Evolutionary conservation across 495 filamentous ascomycete species (phyloP).

Genomic region (Aspergillus bridgeri): DNA sequence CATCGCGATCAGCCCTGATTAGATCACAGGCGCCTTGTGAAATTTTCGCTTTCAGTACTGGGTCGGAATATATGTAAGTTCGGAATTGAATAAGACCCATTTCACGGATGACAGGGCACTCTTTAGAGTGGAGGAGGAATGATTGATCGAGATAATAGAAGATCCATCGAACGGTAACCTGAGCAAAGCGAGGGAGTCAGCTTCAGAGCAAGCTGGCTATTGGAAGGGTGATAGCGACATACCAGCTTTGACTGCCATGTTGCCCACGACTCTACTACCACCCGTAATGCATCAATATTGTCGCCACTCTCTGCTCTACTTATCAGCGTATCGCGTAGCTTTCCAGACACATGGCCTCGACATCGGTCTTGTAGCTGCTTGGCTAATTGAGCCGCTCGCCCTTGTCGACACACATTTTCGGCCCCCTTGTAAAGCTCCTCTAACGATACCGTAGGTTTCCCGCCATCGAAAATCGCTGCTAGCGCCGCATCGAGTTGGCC

Average conservation of each 20-base stretch:
- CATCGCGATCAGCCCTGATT: constrained; percentile 66
- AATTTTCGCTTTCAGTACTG: constrained; percentile 49
- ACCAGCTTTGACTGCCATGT: constrained; percentile 77
- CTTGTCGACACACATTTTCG: constrained; percentile 83
- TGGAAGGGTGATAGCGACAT: constrained; percentile 23
- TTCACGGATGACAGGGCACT: constrained; percentile 52
- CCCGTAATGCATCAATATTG: constrained; percentile 60
- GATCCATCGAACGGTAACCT: constrained; percentile 75
- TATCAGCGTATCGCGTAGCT: constrained; percentile 52
- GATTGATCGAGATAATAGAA: constrained; percentile 93
- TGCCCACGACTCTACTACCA: constrained; percentile 67
- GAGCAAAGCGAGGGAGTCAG: constrained; percentile 11
- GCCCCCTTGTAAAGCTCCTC: constrained; percentile 88
- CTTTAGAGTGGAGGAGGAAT: constrained; percentile 68
- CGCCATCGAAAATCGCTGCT: constrained; percentile 62
- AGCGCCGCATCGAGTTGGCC: constrained; percentile 69
- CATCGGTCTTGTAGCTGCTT: constrained; percentile 60
- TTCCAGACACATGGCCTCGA: constrained; percentile 55
- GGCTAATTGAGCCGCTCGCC: constrained; percentile 60
- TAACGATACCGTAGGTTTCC: constrained; percentile 61
- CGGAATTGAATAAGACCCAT: constrained; percentile 59
- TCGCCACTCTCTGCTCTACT: constrained; percentile 46
- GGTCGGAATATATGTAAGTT: constrained; percentile 52
- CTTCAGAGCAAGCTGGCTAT: neutral
- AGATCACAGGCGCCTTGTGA: constrained; percentile 72